These are phyloP conservation scores for Phialophora chinensis DNA, from an alignment of 2,329 filamentous ascomycete genomes.

Conservation along the genomic window DNA sequence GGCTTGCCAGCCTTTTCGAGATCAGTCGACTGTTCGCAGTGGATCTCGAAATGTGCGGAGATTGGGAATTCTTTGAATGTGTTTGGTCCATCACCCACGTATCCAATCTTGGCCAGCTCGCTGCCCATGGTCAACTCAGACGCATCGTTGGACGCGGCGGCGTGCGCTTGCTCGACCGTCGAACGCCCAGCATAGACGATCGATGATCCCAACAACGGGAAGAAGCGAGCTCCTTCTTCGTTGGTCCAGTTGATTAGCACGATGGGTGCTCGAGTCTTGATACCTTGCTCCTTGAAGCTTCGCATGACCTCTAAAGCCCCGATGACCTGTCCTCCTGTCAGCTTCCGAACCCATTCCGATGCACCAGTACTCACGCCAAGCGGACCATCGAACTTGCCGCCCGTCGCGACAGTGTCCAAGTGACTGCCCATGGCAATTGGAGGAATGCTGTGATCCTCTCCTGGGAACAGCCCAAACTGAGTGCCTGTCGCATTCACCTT, in stretches of 20 bases:
- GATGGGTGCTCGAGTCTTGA: conserved; percentile 72
- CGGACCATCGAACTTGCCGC: conserved; percentile 75
- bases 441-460: conserved; percentile 60
- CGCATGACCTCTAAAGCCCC: too few species aligned
- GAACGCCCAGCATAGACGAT: conserved; percentile 37
- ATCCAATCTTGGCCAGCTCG: conserved; percentile 74
- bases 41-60: conserved; percentile 81
- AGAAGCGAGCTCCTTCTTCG: conserved; percentile 81
- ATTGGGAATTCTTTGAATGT: conserved; percentile 63
- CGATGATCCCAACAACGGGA: conserved; percentile 73
- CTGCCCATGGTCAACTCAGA: conserved; percentile 60
- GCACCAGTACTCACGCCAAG: conserved; percentile 71
- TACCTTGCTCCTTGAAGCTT: conserved; percentile 28
- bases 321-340: conserved; percentile 64
- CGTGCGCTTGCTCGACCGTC: conserved; percentile 18
- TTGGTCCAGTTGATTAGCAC: conserved; percentile 82
- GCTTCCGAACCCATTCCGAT: conserved; percentile 70
- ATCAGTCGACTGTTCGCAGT: conserved; percentile 83
- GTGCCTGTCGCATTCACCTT: conserved; percentile 80
- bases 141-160: conserved; percentile 6
- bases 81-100: conserved; percentile 64
- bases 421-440: conserved; percentile 38
- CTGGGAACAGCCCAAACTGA: conserved; percentile 74
- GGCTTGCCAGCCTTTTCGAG: conserved; percentile 69
- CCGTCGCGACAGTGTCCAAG: conserved; percentile 64